Conservation (phyloP, 176 grass and related monocot genomes). For the Panicum miliaceum region DNA sequence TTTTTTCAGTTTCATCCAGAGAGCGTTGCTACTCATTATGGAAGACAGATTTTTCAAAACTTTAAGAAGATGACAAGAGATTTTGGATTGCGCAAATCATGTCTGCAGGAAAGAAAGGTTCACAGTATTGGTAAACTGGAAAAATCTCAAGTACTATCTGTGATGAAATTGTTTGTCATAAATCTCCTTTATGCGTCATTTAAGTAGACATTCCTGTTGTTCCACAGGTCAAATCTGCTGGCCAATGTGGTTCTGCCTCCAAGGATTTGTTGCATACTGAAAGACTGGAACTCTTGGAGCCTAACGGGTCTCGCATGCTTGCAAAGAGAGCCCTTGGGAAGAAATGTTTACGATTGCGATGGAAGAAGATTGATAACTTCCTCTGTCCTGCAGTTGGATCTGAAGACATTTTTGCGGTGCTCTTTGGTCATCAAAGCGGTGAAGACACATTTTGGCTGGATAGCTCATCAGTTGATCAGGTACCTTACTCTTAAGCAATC, state of each 20-base stretch:
- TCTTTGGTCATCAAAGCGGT: conserved; percentile 68
- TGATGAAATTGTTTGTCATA: conserved; percentile 23
- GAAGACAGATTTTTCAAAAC: conserved; percentile 93
- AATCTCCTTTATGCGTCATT: neutral
- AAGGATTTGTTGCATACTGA: conserved; percentile 38
- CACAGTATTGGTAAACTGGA: conserved; percentile 92
- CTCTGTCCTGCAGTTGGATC: conserved; percentile 44
- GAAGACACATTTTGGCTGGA: conserved; percentile 98
- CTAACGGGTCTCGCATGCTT: conserved; percentile 20
- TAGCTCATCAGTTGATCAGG: conserved; percentile 94
- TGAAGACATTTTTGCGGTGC: conserved; percentile 67
- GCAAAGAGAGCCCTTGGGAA: conserved; percentile 21
- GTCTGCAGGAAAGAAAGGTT: conserved; percentile 88
- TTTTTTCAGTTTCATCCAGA: conserved; percentile 92
- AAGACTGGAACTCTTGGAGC: conserved; percentile 37
- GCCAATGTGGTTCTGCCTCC: conserved; percentile 35
- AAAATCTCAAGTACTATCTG: conserved; percentile 55
- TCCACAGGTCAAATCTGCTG: conserved; percentile 67
- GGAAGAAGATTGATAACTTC: conserved; percentile 81
- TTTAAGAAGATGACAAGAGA: conserved; percentile 82
- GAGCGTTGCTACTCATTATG: conserved; percentile 84
- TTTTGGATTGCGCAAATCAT: conserved; percentile 50
- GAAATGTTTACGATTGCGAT: conserved; percentile 66
- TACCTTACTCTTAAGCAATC: conserved; percentile 48
- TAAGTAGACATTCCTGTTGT: conserved; percentile 48